A percentile compares a stretch with the other conserved stretches of the same genome.
These are phyloP conservation scores for Saccharomycopsis fibuligera DNA, from an alignment of 805 yeast species.

Conservation along the genomic window DNA sequence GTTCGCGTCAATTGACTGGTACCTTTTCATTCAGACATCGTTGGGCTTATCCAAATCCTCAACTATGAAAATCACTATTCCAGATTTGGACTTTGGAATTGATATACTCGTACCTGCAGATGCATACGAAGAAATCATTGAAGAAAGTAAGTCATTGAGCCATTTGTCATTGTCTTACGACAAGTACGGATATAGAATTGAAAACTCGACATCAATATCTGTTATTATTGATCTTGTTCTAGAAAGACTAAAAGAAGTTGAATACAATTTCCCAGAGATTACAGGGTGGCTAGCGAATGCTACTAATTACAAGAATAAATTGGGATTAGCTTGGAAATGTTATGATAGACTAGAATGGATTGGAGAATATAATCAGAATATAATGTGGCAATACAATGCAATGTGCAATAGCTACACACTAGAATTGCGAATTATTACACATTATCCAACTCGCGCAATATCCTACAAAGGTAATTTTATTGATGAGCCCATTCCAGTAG, in stretches of 20 bases:
- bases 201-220: constrained; percentile 9
- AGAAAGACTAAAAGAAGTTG: constrained; percentile 4
- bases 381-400: constrained; percentile 39
- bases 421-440: constrained; percentile 50
- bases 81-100: constrained; percentile 34
- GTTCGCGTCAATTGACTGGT: constrained; percentile 55
- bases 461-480: constrained; percentile 21
- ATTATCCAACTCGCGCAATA: constrained; percentile 31
- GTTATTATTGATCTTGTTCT: constrained; percentile 11
- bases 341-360: constrained; percentile 77
- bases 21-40: constrained; percentile 45
- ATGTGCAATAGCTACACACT: constrained; percentile 42
- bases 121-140: constrained; percentile 12
- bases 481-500: constrained; percentile 66
- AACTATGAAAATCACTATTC: constrained; percentile 9
- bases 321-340: constrained; percentile 55
- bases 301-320: constrained; percentile 27
- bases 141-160: constrained; percentile 14
- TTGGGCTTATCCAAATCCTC: constrained; percentile 35
- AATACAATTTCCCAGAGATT: constrained; percentile 23
- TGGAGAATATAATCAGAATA: constrained; percentile 37
- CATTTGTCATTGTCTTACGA: constrained; percentile 6
- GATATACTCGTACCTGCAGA: constrained; percentile 41
- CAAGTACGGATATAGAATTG: constrained; percentile 16
- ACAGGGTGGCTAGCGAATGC: constrained; percentile 24